Evolutionary conservation across 2,329 filamentous ascomycete species (phyloP).

Genomic region (Epichloe aotearoae): DNA sequence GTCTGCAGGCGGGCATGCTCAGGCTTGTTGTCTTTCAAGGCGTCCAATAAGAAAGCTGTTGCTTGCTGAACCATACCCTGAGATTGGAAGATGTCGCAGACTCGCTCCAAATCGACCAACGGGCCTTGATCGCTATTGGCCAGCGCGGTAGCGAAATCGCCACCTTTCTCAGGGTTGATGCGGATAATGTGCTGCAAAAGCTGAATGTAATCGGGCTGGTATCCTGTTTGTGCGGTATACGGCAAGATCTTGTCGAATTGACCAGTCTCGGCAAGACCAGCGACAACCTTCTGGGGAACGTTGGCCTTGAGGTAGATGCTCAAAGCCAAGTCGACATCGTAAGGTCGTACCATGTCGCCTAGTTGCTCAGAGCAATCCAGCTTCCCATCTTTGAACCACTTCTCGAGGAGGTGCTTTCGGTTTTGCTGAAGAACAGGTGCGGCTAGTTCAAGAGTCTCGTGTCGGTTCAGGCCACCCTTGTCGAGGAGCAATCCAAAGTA

Average conservation of each 20-base stretch:
- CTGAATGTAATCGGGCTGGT: constrained; percentile 89
- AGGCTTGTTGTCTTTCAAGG: constrained; percentile 84
- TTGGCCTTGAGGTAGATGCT: constrained; percentile 85
- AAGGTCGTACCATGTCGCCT: constrained; percentile 81
- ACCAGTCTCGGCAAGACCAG: constrained; percentile 85
- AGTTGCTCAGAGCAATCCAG: constrained; percentile 92
- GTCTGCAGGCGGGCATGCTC: constrained; percentile 93
- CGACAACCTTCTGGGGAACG: constrained; percentile 84
- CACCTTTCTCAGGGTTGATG: constrained; percentile 82
- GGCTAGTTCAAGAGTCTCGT: constrained; percentile 88
- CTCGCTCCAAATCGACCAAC: constrained; percentile 82
- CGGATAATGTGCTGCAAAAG: constrained; percentile 87
- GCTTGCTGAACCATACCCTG: constrained; percentile 97
- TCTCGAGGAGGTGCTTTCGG: constrained; percentile 89
- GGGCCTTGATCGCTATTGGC: constrained; percentile 81
- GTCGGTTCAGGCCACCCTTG: constrained; percentile 83
- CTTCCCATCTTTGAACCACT: constrained; percentile 96
- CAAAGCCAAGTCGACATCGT: constrained; percentile 80
- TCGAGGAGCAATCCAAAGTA: constrained; percentile 97
- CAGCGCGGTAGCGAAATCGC: constrained; percentile 86
- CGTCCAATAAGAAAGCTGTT: constrained; percentile 94
- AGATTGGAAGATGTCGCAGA: constrained; percentile 95
- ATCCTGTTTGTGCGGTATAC: constrained; percentile 73
- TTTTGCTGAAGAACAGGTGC: constrained; percentile 87
- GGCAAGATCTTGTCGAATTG: constrained; percentile 95